phyloP scores from a whole-genome alignment of 768 basidiomycete genomes.

The Daedaleopsis nitida region DNA sequence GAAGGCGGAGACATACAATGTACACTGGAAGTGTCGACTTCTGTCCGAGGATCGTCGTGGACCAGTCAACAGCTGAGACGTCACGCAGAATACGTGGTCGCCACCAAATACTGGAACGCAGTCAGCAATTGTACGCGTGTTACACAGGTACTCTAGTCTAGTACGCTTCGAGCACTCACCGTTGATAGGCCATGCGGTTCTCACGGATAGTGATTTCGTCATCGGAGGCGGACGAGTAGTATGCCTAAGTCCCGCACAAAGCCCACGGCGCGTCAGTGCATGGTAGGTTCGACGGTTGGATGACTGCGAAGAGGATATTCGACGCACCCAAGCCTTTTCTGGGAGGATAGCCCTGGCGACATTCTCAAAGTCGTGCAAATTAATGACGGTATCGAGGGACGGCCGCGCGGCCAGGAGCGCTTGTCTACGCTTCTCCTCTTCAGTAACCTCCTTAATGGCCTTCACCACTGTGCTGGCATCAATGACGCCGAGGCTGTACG shows the following conservation, averaged over 20 bases:
- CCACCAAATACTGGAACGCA: slow-evolving; percentile 33
- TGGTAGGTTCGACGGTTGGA: no score
- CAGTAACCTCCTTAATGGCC: slow-evolving; percentile 62
- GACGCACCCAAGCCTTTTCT: slow-evolving; percentile 75
- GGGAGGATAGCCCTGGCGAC: slow-evolving; percentile 82
- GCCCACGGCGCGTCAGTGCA: no score
- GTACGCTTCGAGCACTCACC: slow-evolving; percentile 42
- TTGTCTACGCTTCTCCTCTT: slow-evolving; percentile 71
- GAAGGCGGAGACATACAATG: slow-evolving; percentile 75
- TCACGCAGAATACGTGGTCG: slow-evolving; percentile 58
- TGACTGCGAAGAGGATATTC: not conserved
- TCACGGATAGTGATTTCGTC: slow-evolving; percentile 91
- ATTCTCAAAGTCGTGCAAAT: slow-evolving; percentile 96
- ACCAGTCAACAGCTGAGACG: slow-evolving; percentile 85
- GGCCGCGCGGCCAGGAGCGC: slow-evolving; percentile 65
- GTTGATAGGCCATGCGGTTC: slow-evolving; percentile 89
- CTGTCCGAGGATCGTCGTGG: slow-evolving; percentile 79
- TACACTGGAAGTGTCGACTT: slow-evolving; percentile 77
- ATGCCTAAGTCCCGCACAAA: slow-evolving; percentile 50
- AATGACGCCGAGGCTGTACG: slow-evolving; percentile 60
- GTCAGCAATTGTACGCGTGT: no score
- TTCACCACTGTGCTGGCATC: slow-evolving; percentile 67
- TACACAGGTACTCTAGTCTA: not conserved
- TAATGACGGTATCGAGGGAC: slow-evolving; percentile 76
- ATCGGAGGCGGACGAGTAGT: slow-evolving; percentile 95